These are phyloP conservation scores for Bauhinia variegata DNA, from an alignment of 306 rosid genomes.

Conservation along the genomic window DNA sequence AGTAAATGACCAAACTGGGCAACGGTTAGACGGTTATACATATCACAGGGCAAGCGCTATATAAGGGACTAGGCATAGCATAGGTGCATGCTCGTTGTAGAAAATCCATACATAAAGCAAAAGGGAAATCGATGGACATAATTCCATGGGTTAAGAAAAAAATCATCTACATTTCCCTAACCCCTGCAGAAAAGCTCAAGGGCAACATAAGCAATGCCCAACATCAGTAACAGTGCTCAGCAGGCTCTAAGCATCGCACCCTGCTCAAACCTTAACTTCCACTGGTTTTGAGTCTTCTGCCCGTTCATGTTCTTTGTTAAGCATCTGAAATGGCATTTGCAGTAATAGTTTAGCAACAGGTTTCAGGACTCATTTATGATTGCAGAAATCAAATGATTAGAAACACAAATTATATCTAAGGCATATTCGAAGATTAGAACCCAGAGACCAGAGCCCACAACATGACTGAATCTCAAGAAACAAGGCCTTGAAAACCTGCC, in stretches of 20 bases:
- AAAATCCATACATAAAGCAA: too few relatives aligned
- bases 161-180: constrained; percentile 39
- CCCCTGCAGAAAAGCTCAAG: constrained; percentile 22
- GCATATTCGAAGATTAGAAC: too few relatives aligned
- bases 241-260: constrained; percentile 17
- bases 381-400: not conserved
- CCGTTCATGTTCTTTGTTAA: constrained; percentile 57
- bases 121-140: too few relatives aligned
- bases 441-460: too few relatives aligned
- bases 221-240: not conserved
- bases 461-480: constrained; percentile 2
- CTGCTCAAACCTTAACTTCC: constrained; percentile 33
- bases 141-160: too few relatives aligned
- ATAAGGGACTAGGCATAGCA: too few relatives aligned
- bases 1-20: too few relatives aligned
- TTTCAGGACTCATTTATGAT: constrained; percentile 12
- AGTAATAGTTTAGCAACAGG: not conserved
- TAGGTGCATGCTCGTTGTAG: too few relatives aligned
- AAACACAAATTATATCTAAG: too few relatives aligned
- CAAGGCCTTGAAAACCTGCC: not conserved
- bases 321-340: constrained; percentile 49
- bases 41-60: too few relatives aligned
- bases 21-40: too few relatives aligned
- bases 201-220: not conserved
- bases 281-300: constrained; percentile 58